phyloP scores from a whole-genome alignment of 257 asterid species.

The Echium plantagineum region DNA sequence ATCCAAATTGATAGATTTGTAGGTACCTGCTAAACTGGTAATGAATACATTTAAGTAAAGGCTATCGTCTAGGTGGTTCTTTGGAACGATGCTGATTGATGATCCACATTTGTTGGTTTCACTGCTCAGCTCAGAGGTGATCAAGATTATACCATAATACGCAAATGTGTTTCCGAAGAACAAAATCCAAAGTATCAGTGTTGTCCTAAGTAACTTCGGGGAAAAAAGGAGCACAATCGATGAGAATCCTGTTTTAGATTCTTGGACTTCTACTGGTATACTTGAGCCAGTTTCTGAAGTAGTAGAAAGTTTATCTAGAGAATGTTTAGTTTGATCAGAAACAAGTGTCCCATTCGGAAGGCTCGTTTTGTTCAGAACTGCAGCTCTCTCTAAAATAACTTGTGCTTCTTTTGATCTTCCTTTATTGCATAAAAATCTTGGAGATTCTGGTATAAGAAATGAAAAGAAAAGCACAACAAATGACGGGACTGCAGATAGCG shows the following conservation, averaged over 20 bases:
- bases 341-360: conserved; percentile 28
- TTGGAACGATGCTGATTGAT: conserved; percentile 4
- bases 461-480: conserved; percentile 17
- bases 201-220: conserved; percentile 30
- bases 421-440: conserved; percentile 24
- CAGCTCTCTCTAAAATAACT: conserved; percentile 15
- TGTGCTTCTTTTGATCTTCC: conserved; percentile 23
- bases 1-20: not conserved
- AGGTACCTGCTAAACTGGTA: conserved; percentile 57
- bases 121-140: conserved; percentile 48
- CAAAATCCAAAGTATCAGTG: conserved; percentile 46
- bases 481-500: conserved; percentile 27
- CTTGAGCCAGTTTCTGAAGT: not conserved
- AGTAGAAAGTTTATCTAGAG: not conserved
- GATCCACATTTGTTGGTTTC: conserved; percentile 22
- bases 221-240: conserved; percentile 32
- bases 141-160: conserved; percentile 41
- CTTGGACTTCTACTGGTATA: not conserved
- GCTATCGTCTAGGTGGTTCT: conserved; percentile 22
- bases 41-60: conserved; percentile 38
- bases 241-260: conserved; percentile 19
- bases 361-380: conserved; percentile 15
- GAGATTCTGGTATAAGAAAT: conserved; percentile 23
- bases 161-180: conserved; percentile 45
- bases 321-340: conserved; percentile 12